Percentiles rank a stretch among this genome's conserved stretches.
Conservation (phyloP, 495 filamentous ascomycete species). For the Clohesyomyces aquaticus region DNA sequence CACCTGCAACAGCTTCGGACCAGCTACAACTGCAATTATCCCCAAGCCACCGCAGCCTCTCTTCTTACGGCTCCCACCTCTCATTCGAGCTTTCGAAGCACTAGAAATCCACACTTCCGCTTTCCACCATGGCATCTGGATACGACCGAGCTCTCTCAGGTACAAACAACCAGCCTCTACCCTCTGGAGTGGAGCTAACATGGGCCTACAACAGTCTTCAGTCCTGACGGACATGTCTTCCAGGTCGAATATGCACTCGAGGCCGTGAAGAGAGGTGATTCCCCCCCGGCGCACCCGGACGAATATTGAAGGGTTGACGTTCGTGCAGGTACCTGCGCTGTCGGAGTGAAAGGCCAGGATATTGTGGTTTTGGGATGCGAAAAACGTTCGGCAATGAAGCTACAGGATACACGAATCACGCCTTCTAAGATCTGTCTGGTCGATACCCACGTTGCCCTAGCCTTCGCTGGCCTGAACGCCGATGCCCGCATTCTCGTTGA, state of each 20-base stretch:
- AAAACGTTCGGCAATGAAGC: slow-evolving; percentile 97
- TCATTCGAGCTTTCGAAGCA: background rate
- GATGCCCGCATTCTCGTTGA: slow-evolving; percentile 97
- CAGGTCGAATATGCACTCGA: slow-evolving; percentile 99
- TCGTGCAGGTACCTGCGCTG: slow-evolving; percentile 89
- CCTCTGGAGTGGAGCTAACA: slow-evolving; percentile 23
- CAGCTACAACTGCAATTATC: slow-evolving; percentile 3
- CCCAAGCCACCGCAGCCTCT: slow-evolving; percentile 2
- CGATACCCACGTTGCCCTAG: slow-evolving; percentile 93
- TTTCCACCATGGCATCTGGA: slow-evolving; percentile 46
- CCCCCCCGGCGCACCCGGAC: background rate
- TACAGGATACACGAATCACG: slow-evolving; percentile 98
- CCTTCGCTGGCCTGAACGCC: slow-evolving; percentile 95
- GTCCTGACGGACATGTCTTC: slow-evolving; percentile 98
- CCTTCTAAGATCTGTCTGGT: slow-evolving; percentile 95
- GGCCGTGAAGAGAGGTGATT: slow-evolving; percentile 92
- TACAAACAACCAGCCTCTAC: slow-evolving; percentile 29
- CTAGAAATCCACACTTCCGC: background rate
- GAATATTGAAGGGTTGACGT: background rate
- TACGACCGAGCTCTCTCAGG: slow-evolving; percentile 52
- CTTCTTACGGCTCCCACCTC: slow-evolving; percentile 1
- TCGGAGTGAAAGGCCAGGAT: slow-evolving; percentile 92
- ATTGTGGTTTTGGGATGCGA: slow-evolving; percentile 97
- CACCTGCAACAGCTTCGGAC: slow-evolving; percentile 38
- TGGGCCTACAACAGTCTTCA: slow-evolving; percentile 50